Base-by-base conservation (phyloP, 2,329 filamentous ascomycete species). In the Colletotrichum truncatum region DNA sequence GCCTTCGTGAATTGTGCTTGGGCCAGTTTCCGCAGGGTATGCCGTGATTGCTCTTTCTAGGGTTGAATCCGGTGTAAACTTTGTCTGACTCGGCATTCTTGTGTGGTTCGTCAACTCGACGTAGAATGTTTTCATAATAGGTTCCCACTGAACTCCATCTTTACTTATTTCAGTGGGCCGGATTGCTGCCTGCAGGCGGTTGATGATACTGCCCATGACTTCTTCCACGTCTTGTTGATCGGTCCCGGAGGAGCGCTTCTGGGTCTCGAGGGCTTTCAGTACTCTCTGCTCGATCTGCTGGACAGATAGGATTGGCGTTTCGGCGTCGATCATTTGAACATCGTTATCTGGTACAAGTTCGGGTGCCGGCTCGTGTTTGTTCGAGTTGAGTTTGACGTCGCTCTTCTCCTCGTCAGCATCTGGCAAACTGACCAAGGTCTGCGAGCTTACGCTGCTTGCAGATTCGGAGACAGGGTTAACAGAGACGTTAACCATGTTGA, bases 161-260 rank as follows among this genome's bases (percentile, higher is more conserved):
- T 84, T 79, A 62, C 81, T 76, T 65, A 93, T 88, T 32, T 87
- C 81, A n/a, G 85, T 85, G 6, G 93, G 87, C 62, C 86, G 89
- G 73, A 98, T 94, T 3, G 95, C 94, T 55, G 93, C 94, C 72
- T 96, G 92, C n/a, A 98, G 83, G 53, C 96, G 91, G 73, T 95
- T 94, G 64, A 98, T 88, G 25, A 97, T 92, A 72, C 95, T 96
- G 64, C 93, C 93, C 81, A 98, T 94, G 46, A 98, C 95, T 77
- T 99, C 96, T 11, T 94, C 94, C 4, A 98, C 95, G 78, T 99
- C 96, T 78, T 99, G 94, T 74, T 99, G 96, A 32, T 93, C 83
- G 0, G 85, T 87, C 3, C 85, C 85, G 9, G 82, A 82, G 30
- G 78, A 79, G 72, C 81, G 68, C 58, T 80, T 80, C 73, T 79